Evolutionary conservation across 805 yeast genomes (phyloP).

Genomic region (Suhomyces tanzawaensis): DNA sequence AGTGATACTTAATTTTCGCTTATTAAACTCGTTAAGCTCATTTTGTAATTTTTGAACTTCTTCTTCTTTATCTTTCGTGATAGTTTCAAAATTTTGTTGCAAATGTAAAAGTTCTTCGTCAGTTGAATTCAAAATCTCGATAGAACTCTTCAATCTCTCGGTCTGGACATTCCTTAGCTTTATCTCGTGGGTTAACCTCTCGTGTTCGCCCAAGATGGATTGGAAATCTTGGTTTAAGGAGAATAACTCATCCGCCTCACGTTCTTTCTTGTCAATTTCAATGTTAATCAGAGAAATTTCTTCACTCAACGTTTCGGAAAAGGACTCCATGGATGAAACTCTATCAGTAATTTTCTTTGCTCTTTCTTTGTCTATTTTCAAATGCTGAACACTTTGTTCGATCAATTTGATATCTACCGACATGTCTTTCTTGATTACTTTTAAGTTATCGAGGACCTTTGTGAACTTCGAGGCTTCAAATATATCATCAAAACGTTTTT

Average conservation of each 20-base stretch:
- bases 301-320: slow-evolving; percentile 43
- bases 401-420: slow-evolving; percentile 69
- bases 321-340: slow-evolving; percentile 40
- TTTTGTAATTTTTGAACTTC: slow-evolving; percentile 12
- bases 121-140: slow-evolving; percentile 44
- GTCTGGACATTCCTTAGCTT: slow-evolving; percentile 49
- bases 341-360: slow-evolving; percentile 57
- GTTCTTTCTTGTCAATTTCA: slow-evolving; percentile 52
- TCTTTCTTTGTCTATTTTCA: slow-evolving; percentile 68
- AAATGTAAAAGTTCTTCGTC: slow-evolving; percentile 29
- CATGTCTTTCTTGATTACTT: slow-evolving; percentile 73
- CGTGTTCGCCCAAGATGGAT: slow-evolving; percentile 60
- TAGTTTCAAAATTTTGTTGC: slow-evolving; percentile 28
- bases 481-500: slow-evolving; percentile 92
- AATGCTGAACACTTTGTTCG: slow-evolving; percentile 75
- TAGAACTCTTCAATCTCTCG: slow-evolving; percentile 45
- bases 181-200: slow-evolving; percentile 51
- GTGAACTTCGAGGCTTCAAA: slow-evolving; percentile 94
- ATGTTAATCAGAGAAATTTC: slow-evolving; percentile 49
- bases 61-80: slow-evolving; percentile 17
- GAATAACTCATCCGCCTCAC: slow-evolving; percentile 60
- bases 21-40: slow-evolving; percentile 13
- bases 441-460: slow-evolving; percentile 80
- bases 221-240: slow-evolving; percentile 81
- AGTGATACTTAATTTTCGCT: slow-evolving; percentile 19